phyloP scores from a whole-genome alignment of 2,329 filamentous ascomycete genomes.

The Cordyceps tenuipes region DNA sequence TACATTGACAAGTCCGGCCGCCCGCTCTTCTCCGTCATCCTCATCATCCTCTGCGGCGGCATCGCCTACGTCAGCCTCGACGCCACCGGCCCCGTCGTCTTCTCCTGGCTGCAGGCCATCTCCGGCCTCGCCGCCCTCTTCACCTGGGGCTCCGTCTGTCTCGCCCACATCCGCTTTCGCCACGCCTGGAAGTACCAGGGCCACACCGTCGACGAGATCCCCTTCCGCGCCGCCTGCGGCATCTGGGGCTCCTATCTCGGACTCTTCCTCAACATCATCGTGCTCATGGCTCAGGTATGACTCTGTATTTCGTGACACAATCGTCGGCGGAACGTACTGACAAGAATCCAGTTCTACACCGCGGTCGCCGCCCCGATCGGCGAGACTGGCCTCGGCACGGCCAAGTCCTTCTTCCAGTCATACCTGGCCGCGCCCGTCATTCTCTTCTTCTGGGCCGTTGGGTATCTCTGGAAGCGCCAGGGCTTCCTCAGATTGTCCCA shows the following conservation, averaged over 20 bases:
- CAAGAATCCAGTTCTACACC: conserved; percentile 34
- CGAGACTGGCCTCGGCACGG: conserved; percentile 25
- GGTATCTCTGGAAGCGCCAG: conserved; percentile 57
- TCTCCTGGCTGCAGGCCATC: conserved; percentile 57
- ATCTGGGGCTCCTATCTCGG: conserved; percentile 56
- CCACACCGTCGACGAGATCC: conserved; percentile 54
- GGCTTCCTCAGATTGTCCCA: conserved; percentile 50
- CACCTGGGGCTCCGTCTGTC: conserved; percentile 57
- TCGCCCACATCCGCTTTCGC: conserved; percentile 41
- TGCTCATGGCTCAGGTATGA: conserved; percentile 33
- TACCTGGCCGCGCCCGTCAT: conserved; percentile 47
- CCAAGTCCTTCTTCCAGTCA: conserved; percentile 44
- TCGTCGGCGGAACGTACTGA: not conserved
- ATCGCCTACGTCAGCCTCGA: conserved; percentile 40
- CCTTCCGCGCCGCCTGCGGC: conserved; percentile 53
- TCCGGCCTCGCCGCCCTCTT: conserved; percentile 56
- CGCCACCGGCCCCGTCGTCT: conserved; percentile 41
- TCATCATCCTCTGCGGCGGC: conserved; percentile 37
- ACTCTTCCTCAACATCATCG: conserved; percentile 44
- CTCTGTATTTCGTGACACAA: not conserved
- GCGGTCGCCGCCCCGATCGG: conserved; percentile 36
- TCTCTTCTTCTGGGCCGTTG: conserved; percentile 43
- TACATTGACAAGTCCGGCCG: conserved; percentile 47
- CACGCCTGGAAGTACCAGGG: conserved; percentile 49
- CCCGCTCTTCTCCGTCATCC: conserved; percentile 37